Base-by-base conservation (phyloP, 768 basidiomycete genomes). In the Termitomyces sp. region DNA sequence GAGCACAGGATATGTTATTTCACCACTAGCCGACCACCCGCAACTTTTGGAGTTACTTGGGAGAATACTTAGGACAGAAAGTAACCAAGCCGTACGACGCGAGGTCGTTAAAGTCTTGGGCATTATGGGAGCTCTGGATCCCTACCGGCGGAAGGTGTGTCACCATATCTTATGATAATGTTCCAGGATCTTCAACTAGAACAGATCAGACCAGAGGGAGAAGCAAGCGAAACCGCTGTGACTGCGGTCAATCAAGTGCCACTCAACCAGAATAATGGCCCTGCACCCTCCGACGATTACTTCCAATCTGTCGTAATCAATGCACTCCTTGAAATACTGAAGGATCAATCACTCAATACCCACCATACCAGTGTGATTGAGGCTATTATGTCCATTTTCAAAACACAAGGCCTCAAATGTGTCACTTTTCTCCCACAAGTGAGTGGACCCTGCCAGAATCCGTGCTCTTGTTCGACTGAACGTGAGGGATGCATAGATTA, bases 341-440 rank as follows among this genome's bases (percentile, higher is more conserved):
- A 87, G 67, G 97, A 99, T 69, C 87, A 91, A 54, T 86, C 94
- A 1, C 79, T 97, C 59, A 89, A 82, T 65, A 86, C 78, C 56
- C 88, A 92, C 64, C 94, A 98, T 65, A 90, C 97, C 66, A 90
- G 87, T 24, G 96, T 95, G 48, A 94, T 98, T 57, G 94, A 98
- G 69, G 94, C 94, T 1, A 90, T 99, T 64, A 98, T 98, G 93
- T 89, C 93, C 47, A 98, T 99, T 60, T 99, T 98, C 81, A 94
- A 95, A 72, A 97, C 94, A 0, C 95, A 98, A 68, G 94, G 96
- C 14, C 75, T 98, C 68, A 94, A 95, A 78, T 97, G 94, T 70
- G 94, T 96, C 20, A 84, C 91, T 2, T 98, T 98, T 73, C 74
- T 99, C 26, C 92, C 96, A 45, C 94, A 97, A 79, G 93, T 94